Percentiles rank a stretch among this genome's conserved stretches.
These are phyloP conservation scores for Pseudoscleropodium purum DNA, from an alignment of 225 moss, liverwort and hornwort genomes.

Conservation along the genomic window DNA sequence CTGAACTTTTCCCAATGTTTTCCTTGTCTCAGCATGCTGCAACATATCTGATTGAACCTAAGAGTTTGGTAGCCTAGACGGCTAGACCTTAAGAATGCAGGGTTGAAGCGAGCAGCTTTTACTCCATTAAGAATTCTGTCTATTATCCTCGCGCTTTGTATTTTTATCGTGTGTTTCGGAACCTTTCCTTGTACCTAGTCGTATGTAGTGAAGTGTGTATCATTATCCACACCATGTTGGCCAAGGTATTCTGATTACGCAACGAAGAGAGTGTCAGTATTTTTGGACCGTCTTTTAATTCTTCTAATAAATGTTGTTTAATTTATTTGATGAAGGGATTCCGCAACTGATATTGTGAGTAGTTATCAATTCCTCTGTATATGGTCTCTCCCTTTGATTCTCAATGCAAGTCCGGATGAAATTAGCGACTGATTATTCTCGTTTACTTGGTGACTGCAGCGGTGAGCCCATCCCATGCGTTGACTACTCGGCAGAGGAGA, in stretches of 20 bases:
- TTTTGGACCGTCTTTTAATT: background rate
- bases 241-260: background rate
- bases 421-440: background rate
- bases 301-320: background rate
- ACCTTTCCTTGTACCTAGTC: background rate
- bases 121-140: background rate
- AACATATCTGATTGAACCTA: background rate
- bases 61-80: background rate
- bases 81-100: background rate
- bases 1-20: background rate
- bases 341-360: background rate
- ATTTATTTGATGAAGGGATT: background rate
- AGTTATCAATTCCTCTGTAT: background rate
- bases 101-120: background rate
- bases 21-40: background rate
- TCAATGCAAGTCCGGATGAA: background rate
- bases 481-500: slow-evolving; percentile 48
- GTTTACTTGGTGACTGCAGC: slow-evolving; percentile 6
- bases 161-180: background rate
- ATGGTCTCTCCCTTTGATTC: background rate
- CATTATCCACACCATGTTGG: background rate
- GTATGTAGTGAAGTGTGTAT: background rate
- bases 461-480: slow-evolving; percentile 46
- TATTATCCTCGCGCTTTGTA: background rate
- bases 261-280: background rate